A percentile compares a stretch with the other conserved stretches of the same genome.
These are phyloP conservation scores for Corylus heterophylla DNA, from an alignment of 306 rosid genomes.

Conservation along the genomic window DNA sequence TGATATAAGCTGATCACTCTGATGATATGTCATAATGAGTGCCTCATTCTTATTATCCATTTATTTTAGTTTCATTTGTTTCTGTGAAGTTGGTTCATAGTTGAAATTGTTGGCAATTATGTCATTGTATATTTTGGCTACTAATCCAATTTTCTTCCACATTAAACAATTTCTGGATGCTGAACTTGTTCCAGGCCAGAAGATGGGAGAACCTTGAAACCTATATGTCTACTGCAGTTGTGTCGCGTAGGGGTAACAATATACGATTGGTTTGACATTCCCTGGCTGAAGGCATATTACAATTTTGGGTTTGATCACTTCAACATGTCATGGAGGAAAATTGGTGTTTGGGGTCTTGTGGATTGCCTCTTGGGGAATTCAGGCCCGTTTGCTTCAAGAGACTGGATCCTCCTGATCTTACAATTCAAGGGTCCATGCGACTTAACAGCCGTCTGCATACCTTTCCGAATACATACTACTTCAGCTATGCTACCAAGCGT, in stretches of 20 bases:
- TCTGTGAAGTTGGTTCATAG: neutral
- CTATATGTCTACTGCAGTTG: slow-evolving; percentile 73
- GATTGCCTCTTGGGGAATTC: slow-evolving; percentile 75
- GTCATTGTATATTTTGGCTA: slow-evolving; percentile 1
- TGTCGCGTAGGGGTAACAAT: slow-evolving; percentile 86
- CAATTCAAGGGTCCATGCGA: slow-evolving; percentile 83
- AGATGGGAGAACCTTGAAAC: slow-evolving; percentile 80
- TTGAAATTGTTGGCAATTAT: neutral
- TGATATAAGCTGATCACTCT: neutral
- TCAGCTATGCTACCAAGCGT: slow-evolving; percentile 91
- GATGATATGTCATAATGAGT: neutral
- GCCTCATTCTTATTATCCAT: neutral
- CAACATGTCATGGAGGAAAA: slow-evolving; percentile 77
- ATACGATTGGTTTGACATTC: slow-evolving; percentile 88
- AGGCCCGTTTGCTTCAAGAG: slow-evolving; percentile 89
- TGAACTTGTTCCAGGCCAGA: slow-evolving; percentile 68
- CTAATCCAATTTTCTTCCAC: slow-evolving; percentile 4
- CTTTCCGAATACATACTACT: slow-evolving; percentile 86
- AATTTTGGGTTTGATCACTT: slow-evolving; percentile 95
- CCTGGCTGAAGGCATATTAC: slow-evolving; percentile 84
- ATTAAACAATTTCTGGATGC: slow-evolving; percentile 17
- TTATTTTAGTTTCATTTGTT: neutral
- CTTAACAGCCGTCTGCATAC: slow-evolving; percentile 59
- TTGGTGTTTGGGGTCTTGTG: slow-evolving; percentile 78
- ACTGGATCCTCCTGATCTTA: slow-evolving; percentile 98